Conservation (phyloP, 2,329 filamentous ascomycete genomes). For the Alternaria novae-zelandiae region DNA sequence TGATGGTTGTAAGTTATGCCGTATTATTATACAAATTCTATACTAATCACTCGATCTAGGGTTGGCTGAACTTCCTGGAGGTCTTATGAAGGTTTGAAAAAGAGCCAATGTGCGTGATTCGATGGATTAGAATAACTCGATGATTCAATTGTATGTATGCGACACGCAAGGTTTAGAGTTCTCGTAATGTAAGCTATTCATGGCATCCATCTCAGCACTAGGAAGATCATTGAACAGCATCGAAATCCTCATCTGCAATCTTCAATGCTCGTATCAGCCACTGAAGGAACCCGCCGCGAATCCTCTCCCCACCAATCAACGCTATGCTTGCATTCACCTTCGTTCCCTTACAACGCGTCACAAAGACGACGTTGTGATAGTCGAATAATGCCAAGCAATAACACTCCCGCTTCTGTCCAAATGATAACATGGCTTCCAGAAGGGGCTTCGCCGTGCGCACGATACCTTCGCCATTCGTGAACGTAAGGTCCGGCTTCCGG, state of each 20-base stretch:
- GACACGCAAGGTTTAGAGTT: neutral
- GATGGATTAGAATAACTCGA: neutral
- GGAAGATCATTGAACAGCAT: no score
- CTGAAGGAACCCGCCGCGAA: neutral
- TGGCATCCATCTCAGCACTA: neutral
- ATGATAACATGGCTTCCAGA: neutral
- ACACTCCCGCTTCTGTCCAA: neutral
- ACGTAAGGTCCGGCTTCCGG: neutral
- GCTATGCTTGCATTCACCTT: neutral
- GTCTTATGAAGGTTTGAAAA: neutral
- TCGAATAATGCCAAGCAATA: neutral
- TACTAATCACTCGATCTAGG: neutral
- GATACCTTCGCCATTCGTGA: neutral
- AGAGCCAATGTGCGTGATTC: neutral
- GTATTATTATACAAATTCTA: neutral
- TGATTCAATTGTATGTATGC: no score
- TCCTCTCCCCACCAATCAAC: neutral
- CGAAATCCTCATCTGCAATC: no score
- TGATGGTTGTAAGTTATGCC: constrained; percentile 33
- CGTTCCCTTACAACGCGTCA: neutral
- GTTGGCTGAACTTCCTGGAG: neutral
- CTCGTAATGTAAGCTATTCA: neutral
- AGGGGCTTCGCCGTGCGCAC: neutral
- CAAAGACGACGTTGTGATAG: neutral
- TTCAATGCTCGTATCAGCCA: neutral